Evolutionary conservation across 495 filamentous ascomycete genomes (phyloP), one percentile per base, ranked within the genome.

Genomic region (Aspergillus hancockii): DNA sequence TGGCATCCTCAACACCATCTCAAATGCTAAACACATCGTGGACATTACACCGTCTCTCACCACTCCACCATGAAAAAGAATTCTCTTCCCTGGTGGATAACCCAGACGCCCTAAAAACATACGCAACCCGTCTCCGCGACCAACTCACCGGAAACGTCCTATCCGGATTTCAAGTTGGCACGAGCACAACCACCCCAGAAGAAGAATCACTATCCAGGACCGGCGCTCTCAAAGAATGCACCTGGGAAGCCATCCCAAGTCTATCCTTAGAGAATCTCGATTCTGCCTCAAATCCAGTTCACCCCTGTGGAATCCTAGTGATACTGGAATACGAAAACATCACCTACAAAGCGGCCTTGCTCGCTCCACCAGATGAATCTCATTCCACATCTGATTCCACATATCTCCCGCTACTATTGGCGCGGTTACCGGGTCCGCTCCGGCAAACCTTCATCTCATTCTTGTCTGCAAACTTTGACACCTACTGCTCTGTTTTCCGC

Each of bases 1-100:
- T 78, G 73, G 66, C 66, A 34, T 56, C 57, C 56, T 53, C 63
- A 51, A 66, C 50, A n/a, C 52, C 60, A 7, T 50, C 54, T n/a
- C 69, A 74, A 25, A 73, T 86, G 31, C 79, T 83, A 54, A 80
- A 82, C 52, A 80, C 79, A 1, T 83, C 80, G 9, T 86, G 81
- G 74, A 80, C 77, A 9, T 61, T 81, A n/a, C 74, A 85, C 62
- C 79, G 81, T 38, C 72, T 86, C 40, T 83, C 83, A 2, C 82
- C 82, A 16, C 75, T 86, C 25, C 73, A 82, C 63, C 75, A 80
- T 52, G 69, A 63, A 19, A 76, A 71, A 49, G 75, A 76, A 49
- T 74, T 74, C 59, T 64, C 71, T 21, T 56, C 72, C 6, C 75
- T 80, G 16, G 60, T 80, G 50, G 57, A 68, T 56, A 67, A 75